These are phyloP conservation scores for Thalassiosira tumida DNA, from an alignment of 352 stramenopile species.

Conservation along the genomic window DNA sequence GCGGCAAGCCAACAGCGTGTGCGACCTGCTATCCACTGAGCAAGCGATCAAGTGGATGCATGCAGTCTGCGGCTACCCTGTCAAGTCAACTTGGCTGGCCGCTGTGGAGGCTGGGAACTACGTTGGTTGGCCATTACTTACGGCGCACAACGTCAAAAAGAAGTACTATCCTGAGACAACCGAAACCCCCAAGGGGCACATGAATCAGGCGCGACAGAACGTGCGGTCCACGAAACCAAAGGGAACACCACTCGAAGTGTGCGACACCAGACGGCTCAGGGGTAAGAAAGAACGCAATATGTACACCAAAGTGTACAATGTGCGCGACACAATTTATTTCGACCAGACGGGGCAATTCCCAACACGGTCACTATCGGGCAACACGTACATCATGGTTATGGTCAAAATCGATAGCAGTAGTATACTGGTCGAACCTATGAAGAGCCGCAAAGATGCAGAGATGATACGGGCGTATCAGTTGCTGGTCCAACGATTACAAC, in stretches of 20 bases:
- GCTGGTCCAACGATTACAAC: neutral
- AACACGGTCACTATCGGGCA: conserved; percentile 60
- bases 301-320: conserved; percentile 58
- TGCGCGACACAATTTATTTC: conserved; percentile 52
- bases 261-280: conserved; percentile 4
- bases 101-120: conserved; percentile 55
- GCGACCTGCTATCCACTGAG: conserved; percentile 62
- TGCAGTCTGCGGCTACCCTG: conserved; percentile 7
- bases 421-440: neutral
- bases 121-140: conserved; percentile 58
- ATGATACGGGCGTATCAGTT: neutral
- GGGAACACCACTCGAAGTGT: conserved; percentile 2
- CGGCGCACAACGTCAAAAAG: neutral
- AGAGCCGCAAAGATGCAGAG: neutral
- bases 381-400: conserved; percentile 83
- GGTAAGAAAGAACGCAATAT: conserved; percentile 25
- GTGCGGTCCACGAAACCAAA: conserved; percentile 34
- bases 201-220: conserved; percentile 47
- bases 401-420: conserved; percentile 50
- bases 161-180: conserved; percentile 53
- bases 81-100: conserved; percentile 46
- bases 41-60: conserved; percentile 43
- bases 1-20: neutral
- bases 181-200: conserved; percentile 65
- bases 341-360: conserved; percentile 82